Evolutionary conservation across 2,329 filamentous ascomycete genomes (phyloP).

Genomic region (Penicillium sp.): DNA sequence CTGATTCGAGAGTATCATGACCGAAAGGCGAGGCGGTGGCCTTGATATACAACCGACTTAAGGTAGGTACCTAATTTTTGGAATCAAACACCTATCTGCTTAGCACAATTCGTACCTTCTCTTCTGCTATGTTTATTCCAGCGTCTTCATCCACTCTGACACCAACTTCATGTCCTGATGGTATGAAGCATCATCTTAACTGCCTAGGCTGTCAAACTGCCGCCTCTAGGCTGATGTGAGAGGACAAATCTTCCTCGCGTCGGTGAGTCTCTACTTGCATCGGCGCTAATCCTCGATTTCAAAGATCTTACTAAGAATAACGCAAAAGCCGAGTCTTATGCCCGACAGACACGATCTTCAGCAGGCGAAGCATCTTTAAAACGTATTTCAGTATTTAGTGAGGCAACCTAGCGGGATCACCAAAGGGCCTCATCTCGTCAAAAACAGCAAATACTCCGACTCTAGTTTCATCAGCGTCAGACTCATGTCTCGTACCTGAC

Average conservation of each 20-base stretch:
- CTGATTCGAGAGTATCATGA: too few relatives aligned
- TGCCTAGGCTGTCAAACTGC: not conserved
- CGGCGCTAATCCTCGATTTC: not conserved
- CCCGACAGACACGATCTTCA: not conserved
- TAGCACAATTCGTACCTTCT: too few relatives aligned
- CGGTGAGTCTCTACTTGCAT: not conserved
- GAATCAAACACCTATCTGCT: too few relatives aligned
- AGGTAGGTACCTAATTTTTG: too few relatives aligned
- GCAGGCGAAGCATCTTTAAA: not conserved
- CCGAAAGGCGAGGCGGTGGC: too few relatives aligned
- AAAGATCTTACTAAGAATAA: not conserved
- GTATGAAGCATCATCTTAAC: not conserved
- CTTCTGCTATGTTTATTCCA: too few relatives aligned
- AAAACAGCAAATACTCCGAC: not conserved
- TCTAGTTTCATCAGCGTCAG: not conserved
- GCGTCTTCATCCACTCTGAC: not conserved
- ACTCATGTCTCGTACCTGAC: not conserved
- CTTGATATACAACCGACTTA: too few relatives aligned
- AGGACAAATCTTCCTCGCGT: not conserved
- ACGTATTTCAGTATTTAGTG: not conserved
- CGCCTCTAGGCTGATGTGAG: not conserved
- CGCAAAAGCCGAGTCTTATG: not conserved
- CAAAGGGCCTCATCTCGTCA: not conserved
- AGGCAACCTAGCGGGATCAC: not conserved
- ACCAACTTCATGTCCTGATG: not conserved